Evolutionary conservation across 768 basidiomycete genomes (phyloP).

Genomic region (Daedalea quercina): DNA sequence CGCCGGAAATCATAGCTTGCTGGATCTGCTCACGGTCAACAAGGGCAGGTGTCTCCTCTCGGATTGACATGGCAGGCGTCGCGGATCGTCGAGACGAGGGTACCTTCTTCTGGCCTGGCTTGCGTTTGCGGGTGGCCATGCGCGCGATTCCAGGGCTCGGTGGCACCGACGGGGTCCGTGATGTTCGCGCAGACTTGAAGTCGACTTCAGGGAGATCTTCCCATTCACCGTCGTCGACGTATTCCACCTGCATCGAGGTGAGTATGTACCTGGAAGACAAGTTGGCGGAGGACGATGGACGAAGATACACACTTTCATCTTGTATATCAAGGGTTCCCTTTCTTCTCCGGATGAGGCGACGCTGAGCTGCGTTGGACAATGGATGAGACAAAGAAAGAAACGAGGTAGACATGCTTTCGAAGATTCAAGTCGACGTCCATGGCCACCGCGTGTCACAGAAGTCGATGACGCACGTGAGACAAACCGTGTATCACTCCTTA

Average conservation of each 20-base stretch:
- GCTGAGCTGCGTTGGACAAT: not conserved
- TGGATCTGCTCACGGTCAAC: constrained; percentile 18
- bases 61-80: not conserved
- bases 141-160: constrained; percentile 1
- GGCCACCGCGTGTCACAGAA: no score
- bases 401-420: not conserved
- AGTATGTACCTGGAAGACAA: no score
- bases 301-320: not conserved
- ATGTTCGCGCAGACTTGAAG: not conserved
- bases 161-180: not conserved
- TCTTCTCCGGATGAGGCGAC: no score
- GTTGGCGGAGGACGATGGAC: not conserved
- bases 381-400: not conserved
- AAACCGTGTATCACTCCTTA: no score
- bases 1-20: constrained; percentile 10
- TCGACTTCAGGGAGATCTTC: constrained; percentile 9
- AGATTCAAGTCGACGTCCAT: no score
- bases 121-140: constrained; percentile 4
- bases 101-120: constrained; percentile 15
- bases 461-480: no score
- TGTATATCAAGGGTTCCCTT: not conserved
- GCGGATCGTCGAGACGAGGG: constrained; percentile 11
- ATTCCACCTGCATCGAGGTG: not conserved
- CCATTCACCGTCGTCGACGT: constrained; percentile 6
- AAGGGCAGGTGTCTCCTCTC: constrained; percentile 21